Base-by-base conservation (phyloP, 495 filamentous ascomycete genomes). In the Evernia prunastri region DNA sequence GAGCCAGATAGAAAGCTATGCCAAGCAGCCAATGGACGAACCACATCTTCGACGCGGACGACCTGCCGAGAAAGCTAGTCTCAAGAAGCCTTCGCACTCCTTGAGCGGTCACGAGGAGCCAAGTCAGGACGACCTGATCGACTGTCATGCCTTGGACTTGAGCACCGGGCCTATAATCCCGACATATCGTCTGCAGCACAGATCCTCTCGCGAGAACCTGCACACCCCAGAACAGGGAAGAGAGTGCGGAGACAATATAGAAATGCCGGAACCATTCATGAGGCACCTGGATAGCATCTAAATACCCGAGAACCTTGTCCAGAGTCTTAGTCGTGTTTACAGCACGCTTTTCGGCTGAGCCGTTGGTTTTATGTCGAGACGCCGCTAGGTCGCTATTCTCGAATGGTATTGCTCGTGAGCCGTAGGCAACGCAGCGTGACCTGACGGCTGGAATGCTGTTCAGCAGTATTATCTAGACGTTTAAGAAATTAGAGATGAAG, bases 241-340 rank as follows among this genome's bases (percentile, higher is more conserved):
- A 87, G 8, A 77, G 67, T 3, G 93, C 68, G 0, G 89, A 95
- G 27, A 84, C 71, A 40, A 90, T 70, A 70, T 98, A 98, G 75
- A 96, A 98, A 62, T 92, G 87, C 11, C 76, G 80, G 75, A 98
- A 98, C 80, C 87, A 98, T 59, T 80, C 77, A 73, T 97, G 94
- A 5, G 95, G 92, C 15, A 97, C 88, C 70, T 75, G 78, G 68
- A 81, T 70, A 49, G 72, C 74, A 43, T 83, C 79, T 15, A 86
- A 63, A 59, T 66, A 69, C 69, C 88, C 87, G 40, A 89, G 79
- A 10, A 74, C 1, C 25, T 43, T 54, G 33, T 49, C 23, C 49
- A 69, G 40, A 18, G 17, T n/a, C 29, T 60, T 40, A 27, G 31
- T 64, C 42, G 43, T 20, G 29, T 45, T 47, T 29, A 9, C 47